phyloP scores from a whole-genome alignment of 768 basidiomycete species.

The Boletus subcaerulescens region DNA sequence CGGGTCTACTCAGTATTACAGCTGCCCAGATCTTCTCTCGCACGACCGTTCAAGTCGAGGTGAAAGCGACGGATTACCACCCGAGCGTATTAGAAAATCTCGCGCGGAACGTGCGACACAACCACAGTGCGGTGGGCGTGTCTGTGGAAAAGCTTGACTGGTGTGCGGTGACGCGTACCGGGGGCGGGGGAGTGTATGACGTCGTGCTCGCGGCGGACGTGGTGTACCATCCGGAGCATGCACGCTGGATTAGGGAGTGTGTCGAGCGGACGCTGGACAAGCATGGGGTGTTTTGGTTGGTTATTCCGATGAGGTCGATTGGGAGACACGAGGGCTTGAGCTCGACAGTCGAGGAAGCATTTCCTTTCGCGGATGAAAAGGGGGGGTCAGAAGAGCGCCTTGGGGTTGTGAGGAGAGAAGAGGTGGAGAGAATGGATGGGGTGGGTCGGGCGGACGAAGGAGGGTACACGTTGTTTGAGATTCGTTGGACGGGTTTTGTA shows the following conservation, averaged over 20 bases:
- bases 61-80: conserved; percentile 79
- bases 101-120: conserved; percentile 51
- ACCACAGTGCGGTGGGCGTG: conserved; percentile 40
- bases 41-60: conserved; percentile 15
- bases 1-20: conserved; percentile 76
- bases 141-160: conserved; percentile 61
- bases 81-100: conserved; percentile 73
- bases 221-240: conserved; percentile 70
- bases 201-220: conserved; percentile 78
- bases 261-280: conserved; percentile 47
- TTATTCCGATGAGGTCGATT: conserved; percentile 64
- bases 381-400: conserved; percentile 28
- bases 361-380: conserved; percentile 29
- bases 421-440: conserved; percentile 47
- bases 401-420: conserved; percentile 46
- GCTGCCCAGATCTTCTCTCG: conserved; percentile 46
- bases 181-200: conserved; percentile 47
- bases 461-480: conserved; percentile 65
- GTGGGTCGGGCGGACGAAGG: conserved; percentile 68
- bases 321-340: conserved; percentile 61
- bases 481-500: conserved; percentile 47
- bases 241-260: conserved; percentile 63
- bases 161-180: conserved; percentile 40
- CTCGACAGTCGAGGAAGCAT: conserved; percentile 53
- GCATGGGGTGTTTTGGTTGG: conserved; percentile 65